Evolutionary conservation across 1,284 basidiomycete genomes (phyloP).

Genomic region (Rhodofomes roseus): DNA sequence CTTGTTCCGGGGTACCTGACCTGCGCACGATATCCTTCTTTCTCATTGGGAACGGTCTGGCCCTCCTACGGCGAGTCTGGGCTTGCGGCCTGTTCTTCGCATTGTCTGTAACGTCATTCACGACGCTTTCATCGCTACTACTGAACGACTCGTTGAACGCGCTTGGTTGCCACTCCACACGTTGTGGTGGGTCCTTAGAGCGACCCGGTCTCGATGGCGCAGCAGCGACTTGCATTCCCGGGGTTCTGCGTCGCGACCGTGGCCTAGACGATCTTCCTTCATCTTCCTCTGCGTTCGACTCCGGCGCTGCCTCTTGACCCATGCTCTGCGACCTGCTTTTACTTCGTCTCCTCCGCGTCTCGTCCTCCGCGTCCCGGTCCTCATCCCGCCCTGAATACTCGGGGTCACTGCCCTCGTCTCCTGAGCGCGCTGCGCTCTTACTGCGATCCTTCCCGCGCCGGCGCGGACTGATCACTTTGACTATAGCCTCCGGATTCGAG

Average conservation of each 20-base stretch:
- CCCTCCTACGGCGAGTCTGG: background rate
- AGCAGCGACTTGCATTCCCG: background rate
- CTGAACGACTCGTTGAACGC: constrained; percentile 14
- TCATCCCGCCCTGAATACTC: constrained; percentile 13
- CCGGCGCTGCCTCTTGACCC: background rate
- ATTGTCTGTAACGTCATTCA: background rate
- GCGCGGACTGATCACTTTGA: constrained; percentile 19
- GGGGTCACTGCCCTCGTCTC: constrained; percentile 4
- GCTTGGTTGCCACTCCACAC: constrained; percentile 3
- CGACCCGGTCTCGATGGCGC: background rate
- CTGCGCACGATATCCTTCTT: background rate
- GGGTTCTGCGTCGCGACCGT: background rate
- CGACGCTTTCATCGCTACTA: constrained; percentile 12
- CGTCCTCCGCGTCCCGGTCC: constrained; percentile 8
- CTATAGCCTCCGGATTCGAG: constrained; percentile 25
- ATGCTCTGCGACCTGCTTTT: background rate
- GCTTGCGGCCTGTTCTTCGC: background rate
- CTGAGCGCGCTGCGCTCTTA: background rate
- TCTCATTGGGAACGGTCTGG: constrained; percentile 9
- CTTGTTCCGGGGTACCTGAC: background rate
- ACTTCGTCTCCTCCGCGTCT: background rate
- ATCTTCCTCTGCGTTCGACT: background rate
- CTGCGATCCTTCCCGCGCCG: constrained; percentile 12
- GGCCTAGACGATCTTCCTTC: background rate
- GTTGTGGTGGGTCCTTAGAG: background rate